These are phyloP conservation scores for Elasticomyces elasticus DNA, from an alignment of 495 filamentous ascomycete genomes.

Conservation along the genomic window DNA sequence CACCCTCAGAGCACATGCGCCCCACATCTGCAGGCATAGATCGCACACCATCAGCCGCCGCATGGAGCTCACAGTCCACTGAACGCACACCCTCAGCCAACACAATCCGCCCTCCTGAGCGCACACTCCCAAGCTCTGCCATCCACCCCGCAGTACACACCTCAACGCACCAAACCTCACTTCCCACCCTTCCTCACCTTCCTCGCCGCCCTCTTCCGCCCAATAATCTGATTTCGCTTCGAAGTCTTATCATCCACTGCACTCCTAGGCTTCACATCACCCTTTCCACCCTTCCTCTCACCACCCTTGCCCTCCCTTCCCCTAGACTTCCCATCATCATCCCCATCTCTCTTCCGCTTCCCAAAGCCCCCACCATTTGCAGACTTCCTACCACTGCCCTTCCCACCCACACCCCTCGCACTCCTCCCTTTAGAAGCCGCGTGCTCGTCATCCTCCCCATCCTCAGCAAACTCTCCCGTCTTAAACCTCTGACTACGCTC, in stretches of 20 bases:
- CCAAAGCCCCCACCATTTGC: not conserved
- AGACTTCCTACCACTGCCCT: not conserved
- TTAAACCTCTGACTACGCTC: slow-evolving; percentile 30
- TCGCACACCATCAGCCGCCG: too few species aligned
- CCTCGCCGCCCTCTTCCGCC: slow-evolving; percentile 54
- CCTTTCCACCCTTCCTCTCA: slow-evolving; percentile 3
- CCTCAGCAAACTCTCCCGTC: slow-evolving; percentile 13
- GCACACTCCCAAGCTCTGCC: not conserved
- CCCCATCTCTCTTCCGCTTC: slow-evolving; percentile 13
- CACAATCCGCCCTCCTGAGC: too few species aligned
- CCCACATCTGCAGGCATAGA: too few species aligned
- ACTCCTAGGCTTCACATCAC: not conserved
- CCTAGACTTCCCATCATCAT: not conserved
- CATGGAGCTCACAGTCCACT: too few species aligned
- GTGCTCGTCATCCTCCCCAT: not conserved
- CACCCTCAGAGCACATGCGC: too few species aligned
- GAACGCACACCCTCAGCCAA: too few species aligned
- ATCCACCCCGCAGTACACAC: not conserved
- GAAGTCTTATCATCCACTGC: slow-evolving; percentile 45
- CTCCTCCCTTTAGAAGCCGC: too few species aligned
- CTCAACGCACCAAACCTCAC: not conserved
- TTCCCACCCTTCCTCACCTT: slow-evolving; percentile 35
- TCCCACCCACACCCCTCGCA: not conserved
- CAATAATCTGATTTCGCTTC: slow-evolving; percentile 56
- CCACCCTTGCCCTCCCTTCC: not conserved